These are phyloP conservation scores for Plasmodium berghei DNA, from an alignment of 169 alveolate species.

Conservation along the genomic window DNA sequence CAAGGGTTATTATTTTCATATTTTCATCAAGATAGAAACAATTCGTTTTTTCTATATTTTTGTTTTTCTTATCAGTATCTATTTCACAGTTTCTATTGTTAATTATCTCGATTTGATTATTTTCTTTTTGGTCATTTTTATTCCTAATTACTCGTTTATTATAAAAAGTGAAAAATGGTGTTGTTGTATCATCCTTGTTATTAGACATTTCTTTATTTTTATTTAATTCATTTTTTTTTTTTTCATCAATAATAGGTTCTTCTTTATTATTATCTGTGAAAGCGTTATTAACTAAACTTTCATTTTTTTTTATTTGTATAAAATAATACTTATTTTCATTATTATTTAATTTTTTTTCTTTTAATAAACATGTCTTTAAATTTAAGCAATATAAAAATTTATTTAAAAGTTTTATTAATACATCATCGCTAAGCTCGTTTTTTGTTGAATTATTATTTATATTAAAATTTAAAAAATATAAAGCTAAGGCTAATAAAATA, in stretches of 20 bases:
- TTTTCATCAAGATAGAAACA: constrained; percentile 36
- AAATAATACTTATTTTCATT: constrained; percentile 34
- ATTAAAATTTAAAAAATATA: constrained; percentile 28
- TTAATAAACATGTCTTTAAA: constrained; percentile 58
- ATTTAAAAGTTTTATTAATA: constrained; percentile 35
- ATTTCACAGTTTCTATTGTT: too few species aligned
- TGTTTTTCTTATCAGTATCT: background rate
- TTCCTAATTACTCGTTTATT: constrained; percentile 33
- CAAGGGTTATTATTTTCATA: constrained; percentile 39
- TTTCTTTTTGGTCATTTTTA: background rate
- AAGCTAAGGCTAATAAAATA: constrained; percentile 46
- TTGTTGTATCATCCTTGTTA: background rate
- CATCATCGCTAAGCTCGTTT: constrained; percentile 14
- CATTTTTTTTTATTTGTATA: constrained; percentile 47
- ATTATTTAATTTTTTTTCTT: constrained; percentile 14
- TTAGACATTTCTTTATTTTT: background rate
- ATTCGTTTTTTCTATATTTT: background rate
- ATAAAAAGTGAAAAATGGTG: constrained; percentile 37
- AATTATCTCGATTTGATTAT: background rate
- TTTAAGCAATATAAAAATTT: constrained; percentile 47
- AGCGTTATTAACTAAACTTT: background rate
- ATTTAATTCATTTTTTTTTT: background rate
- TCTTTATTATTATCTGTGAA: background rate
- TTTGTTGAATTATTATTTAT: constrained; percentile 27
- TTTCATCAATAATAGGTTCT: background rate